Conservation (phyloP, 2,329 filamentous ascomycete genomes). For the Dactylellina haptotyla region DNA sequence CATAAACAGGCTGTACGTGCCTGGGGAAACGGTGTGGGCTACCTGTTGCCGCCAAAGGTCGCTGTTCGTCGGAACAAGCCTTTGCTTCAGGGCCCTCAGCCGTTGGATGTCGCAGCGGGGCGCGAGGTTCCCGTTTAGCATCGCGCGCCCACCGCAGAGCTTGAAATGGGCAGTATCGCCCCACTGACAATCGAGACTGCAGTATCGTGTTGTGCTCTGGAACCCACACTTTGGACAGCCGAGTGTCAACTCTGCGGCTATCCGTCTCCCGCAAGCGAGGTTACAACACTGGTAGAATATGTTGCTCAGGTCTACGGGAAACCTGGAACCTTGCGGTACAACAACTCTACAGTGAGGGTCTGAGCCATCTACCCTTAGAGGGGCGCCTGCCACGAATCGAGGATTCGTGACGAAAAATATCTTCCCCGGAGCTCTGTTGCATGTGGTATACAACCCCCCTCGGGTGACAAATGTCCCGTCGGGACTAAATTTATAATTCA, state of each 20-base stretch:
- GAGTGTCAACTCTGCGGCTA: slow-evolving; percentile 12
- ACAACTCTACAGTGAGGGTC: background rate
- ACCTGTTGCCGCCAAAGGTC: slow-evolving; percentile 38
- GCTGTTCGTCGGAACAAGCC: slow-evolving; percentile 4
- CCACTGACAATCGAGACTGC: slow-evolving; percentile 29
- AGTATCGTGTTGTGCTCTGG: slow-evolving; percentile 33
- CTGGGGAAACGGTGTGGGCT: slow-evolving; percentile 10
- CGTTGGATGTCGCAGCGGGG: slow-evolving; percentile 4
- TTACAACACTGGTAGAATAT: slow-evolving; percentile 42
- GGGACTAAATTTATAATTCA: slow-evolving; percentile 6
- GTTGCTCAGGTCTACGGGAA: slow-evolving; percentile 7
- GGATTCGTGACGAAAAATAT: slow-evolving; percentile 13
- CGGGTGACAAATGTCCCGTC: slow-evolving; percentile 11
- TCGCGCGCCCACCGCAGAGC: slow-evolving; percentile 13
- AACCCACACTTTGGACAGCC: slow-evolving; percentile 26
- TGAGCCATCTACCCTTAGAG: background rate
- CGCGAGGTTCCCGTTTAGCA: slow-evolving; percentile 3
- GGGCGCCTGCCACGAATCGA: background rate
- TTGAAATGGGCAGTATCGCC: slow-evolving; percentile 16
- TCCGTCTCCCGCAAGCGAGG: slow-evolving; percentile 11
- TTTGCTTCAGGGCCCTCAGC: slow-evolving; percentile 3
- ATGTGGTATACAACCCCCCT: slow-evolving; percentile 15
- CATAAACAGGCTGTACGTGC: slow-evolving; percentile 35
- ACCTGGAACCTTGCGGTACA: background rate
- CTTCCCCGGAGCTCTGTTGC: slow-evolving; percentile 15